Conservation (phyloP, 768 basidiomycete genomes). For the Dioszegia crocea region DNA sequence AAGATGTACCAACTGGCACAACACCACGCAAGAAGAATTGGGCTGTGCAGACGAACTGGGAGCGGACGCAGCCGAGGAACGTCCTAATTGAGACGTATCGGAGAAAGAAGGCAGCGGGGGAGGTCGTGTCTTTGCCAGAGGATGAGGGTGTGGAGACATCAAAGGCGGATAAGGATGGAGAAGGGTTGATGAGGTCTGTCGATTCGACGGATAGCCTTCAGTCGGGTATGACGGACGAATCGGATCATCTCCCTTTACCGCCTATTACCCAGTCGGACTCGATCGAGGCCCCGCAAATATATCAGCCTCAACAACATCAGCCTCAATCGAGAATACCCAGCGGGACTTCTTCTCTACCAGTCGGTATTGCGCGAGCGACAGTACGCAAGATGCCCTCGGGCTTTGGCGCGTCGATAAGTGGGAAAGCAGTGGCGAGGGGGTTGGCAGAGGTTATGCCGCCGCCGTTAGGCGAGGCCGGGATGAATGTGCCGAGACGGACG, state of each 20-base stretch:
- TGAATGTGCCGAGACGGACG: conserved; percentile 11
- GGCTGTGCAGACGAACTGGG: conserved; percentile 40
- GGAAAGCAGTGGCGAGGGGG: not conserved
- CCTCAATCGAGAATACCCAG: not conserved
- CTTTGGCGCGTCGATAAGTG: not conserved
- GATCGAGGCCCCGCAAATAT: too few species aligned
- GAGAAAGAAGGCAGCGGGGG: conserved; percentile 1
- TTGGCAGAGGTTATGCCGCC: conserved; percentile 2
- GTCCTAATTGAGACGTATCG: conserved; percentile 17
- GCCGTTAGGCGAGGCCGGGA: conserved; percentile 7
- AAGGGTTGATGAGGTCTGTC: not conserved
- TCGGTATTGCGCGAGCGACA: not conserved
- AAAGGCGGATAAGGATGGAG: not conserved
- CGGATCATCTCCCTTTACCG: not conserved
- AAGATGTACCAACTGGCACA: conserved; percentile 43
- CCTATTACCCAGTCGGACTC: too few species aligned
- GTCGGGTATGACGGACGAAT: not conserved
- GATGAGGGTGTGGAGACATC: not conserved
- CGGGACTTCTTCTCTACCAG: not conserved
- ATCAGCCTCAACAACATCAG: not conserved
- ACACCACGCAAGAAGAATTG: conserved; percentile 45
- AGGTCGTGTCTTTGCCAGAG: not conserved
- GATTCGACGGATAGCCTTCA: conserved; percentile 3
- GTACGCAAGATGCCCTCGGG: not conserved
- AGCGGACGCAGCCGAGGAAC: conserved; percentile 37